Percentiles rank a stretch among this genome's conserved stretches.
Evolutionary conservation across 2,329 filamentous ascomycete species (phyloP).

Genomic region (Neocatenulostroma microsporum): DNA sequence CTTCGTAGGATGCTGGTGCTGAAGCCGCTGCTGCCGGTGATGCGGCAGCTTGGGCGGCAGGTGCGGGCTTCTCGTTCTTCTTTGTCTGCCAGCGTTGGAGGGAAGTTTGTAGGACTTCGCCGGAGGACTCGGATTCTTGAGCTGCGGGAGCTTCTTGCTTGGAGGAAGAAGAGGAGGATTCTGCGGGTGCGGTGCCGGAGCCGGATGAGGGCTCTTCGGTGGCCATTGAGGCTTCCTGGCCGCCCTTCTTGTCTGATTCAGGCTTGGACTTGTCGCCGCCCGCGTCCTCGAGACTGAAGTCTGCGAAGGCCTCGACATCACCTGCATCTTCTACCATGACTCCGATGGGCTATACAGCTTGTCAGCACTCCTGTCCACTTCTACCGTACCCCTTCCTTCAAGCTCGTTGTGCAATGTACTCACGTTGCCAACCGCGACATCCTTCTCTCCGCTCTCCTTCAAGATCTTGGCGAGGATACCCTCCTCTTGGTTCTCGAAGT

Average conservation of each 20-base stretch:
- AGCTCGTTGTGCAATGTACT: slow-evolving; percentile 37
- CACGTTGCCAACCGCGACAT: slow-evolving; percentile 89
- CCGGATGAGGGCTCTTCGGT: slow-evolving; percentile 53
- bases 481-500: slow-evolving; percentile 99
- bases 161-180: too few relatives aligned
- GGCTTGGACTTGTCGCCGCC: slow-evolving; percentile 68
- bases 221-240: slow-evolving; percentile 52
- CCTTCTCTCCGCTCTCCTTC: slow-evolving; percentile 88
- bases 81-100: slow-evolving; percentile 70
- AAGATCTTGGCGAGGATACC: slow-evolving; percentile 91
- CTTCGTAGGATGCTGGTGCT: slow-evolving; percentile 63
- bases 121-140: slow-evolving; percentile 64
- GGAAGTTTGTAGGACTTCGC: slow-evolving; percentile 70
- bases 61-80: slow-evolving; percentile 76
- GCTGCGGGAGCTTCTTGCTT: slow-evolving; percentile 48
- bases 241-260: slow-evolving; percentile 53
- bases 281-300: slow-evolving; percentile 81
- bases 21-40: slow-evolving; percentile 45
- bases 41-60: slow-evolving; percentile 40
- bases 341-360: slow-evolving; percentile 71
- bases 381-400: background rate
- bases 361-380: background rate
- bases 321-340: slow-evolving; percentile 86
- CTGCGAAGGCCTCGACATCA: slow-evolving; percentile 81
- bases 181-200: slow-evolving; percentile 51